Evolutionary conservation across 176 grass and related monocot genomes (phyloP).

Genomic region (Oryza nivara): DNA sequence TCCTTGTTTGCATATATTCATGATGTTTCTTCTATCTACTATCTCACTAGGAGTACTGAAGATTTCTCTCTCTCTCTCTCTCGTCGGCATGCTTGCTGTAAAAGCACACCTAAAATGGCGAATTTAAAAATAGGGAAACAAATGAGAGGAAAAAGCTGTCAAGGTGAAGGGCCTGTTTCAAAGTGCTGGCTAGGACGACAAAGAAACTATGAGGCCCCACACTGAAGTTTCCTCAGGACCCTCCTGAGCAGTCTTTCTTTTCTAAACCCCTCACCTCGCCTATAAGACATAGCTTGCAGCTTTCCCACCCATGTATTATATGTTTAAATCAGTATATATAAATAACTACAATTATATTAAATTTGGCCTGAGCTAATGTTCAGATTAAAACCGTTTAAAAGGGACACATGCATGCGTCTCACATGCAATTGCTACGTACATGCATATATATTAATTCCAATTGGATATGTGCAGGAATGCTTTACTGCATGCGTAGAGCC

Average conservation of each 20-base stretch:
- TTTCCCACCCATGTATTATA: constrained; percentile 38
- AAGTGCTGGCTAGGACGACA: constrained; percentile 40
- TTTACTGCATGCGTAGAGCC: background rate
- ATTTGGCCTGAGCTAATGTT: background rate
- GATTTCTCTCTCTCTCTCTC: constrained; percentile 37
- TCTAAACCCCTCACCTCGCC: constrained; percentile 18
- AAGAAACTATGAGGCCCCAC: constrained; percentile 49
- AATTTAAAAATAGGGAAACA: constrained; percentile 46
- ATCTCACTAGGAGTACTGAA: constrained; percentile 50
- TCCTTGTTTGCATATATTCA: constrained; percentile 81
- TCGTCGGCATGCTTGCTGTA: constrained; percentile 60
- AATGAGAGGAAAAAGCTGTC: constrained; percentile 49
- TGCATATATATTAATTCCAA: background rate
- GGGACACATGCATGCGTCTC: background rate
- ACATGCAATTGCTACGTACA: background rate
- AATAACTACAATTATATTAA: constrained; percentile 14
- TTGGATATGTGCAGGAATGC: background rate
- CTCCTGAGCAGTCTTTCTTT: constrained; percentile 54
- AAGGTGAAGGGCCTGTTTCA: constrained; percentile 42
- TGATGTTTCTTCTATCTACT: constrained; percentile 66
- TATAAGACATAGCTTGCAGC: constrained; percentile 36
- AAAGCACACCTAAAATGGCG: constrained; percentile 52
- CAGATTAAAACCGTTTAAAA: background rate
- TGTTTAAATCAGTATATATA: constrained; percentile 5
- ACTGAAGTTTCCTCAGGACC: constrained; percentile 57